Conservation (phyloP, 2,329 filamentous ascomycete genomes). For the Dothidotthia symphoricarpi region DNA sequence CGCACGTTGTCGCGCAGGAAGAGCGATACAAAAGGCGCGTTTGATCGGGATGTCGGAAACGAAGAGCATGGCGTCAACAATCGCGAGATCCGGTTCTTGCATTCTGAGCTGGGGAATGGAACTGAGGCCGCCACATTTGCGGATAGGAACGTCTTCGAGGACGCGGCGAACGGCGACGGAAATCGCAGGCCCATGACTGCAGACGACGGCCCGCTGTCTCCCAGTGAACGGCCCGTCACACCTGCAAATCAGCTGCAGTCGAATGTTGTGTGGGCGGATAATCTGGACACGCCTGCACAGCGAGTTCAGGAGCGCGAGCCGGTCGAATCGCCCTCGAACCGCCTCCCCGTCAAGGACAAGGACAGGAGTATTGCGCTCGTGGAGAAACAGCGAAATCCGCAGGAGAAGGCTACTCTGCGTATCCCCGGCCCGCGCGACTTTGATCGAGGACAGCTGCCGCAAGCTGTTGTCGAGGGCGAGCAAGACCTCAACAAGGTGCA, state of each 20-base stretch:
- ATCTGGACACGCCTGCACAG: constrained; percentile 31
- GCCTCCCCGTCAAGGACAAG: constrained; percentile 56
- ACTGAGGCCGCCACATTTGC: constrained; percentile 61
- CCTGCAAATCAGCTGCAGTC: constrained; percentile 13
- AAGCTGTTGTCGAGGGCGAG: constrained; percentile 52
- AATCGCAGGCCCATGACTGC: constrained; percentile 8
- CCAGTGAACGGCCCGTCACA: constrained; percentile 17
- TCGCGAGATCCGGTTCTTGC: constrained; percentile 65
- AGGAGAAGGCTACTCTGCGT: constrained; percentile 71
- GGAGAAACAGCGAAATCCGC: constrained; percentile 73
- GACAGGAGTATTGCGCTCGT: constrained; percentile 87
- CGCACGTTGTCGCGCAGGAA: constrained; percentile 59
- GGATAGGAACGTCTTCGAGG: constrained; percentile 42
- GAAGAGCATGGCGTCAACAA: constrained; percentile 64
- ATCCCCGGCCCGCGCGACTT: constrained; percentile 92
- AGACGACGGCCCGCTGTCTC: constrained; percentile 19
- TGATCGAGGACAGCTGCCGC: constrained; percentile 74
- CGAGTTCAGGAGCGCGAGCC: constrained; percentile 63
- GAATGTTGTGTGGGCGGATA: constrained; percentile 25
- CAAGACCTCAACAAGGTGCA: constrained; percentile 26
- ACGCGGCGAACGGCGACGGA: constrained; percentile 41
- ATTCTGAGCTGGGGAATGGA: constrained; percentile 50
- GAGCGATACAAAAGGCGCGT: constrained; percentile 48
- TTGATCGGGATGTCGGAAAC: constrained; percentile 46
- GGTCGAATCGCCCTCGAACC: constrained; percentile 59